These are phyloP conservation scores for Rhizopogon rudus DNA, from an alignment of 768 basidiomycete species.

Conservation along the genomic window DNA sequence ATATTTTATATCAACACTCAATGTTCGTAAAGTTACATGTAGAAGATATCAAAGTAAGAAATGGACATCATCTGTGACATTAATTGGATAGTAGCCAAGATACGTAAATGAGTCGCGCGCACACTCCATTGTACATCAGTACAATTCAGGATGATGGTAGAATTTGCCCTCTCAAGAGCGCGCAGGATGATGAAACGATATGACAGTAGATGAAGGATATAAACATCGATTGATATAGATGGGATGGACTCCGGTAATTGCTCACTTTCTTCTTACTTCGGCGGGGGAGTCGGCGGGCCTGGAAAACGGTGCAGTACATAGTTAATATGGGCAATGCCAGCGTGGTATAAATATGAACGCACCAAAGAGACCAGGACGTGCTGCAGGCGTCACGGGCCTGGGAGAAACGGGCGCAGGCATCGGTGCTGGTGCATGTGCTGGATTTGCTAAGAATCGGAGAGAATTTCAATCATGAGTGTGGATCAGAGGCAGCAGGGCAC, in stretches of 20 bases:
- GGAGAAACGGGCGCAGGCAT: constrained; percentile 27
- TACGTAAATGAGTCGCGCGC: not conserved
- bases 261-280: constrained; percentile 27
- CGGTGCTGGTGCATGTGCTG: constrained; percentile 49
- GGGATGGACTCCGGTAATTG: not conserved
- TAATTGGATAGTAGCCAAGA: not conserved
- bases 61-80: not conserved
- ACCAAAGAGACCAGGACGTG: constrained; percentile 68
- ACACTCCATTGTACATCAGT: not conserved
- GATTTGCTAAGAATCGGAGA: constrained; percentile 47
- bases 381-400: constrained; percentile 40
- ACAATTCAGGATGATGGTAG: not conserved
- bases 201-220: not conserved
- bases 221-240: not conserved
- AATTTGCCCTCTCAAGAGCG: too few relatives aligned
- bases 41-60: not conserved
- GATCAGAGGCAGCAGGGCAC: constrained; percentile 17
- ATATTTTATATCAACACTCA: not conserved
- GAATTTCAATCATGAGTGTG: not conserved
- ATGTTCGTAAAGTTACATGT: not conserved
- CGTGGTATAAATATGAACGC: constrained; percentile 1
- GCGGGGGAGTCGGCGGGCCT: constrained; percentile 44
- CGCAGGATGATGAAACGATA: not conserved
- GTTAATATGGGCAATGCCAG: not conserved
- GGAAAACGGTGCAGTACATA: not conserved